A percentile compares a stretch with the other conserved stretches of the same genome.
Evolutionary conservation across 257 asterid species (phyloP).

Genomic region (Handroanthus guayacan): DNA sequence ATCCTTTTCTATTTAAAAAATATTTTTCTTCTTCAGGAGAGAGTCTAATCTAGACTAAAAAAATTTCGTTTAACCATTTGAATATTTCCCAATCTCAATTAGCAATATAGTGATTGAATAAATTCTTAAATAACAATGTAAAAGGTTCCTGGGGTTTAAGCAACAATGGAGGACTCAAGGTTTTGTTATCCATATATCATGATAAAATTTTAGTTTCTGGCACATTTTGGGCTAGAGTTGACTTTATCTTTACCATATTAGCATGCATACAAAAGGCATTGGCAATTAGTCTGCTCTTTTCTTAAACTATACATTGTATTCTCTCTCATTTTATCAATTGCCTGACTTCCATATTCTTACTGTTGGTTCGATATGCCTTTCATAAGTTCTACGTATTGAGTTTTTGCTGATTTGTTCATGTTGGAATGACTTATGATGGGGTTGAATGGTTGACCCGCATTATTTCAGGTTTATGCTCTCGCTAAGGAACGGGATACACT

Average conservation of each 20-base stretch:
- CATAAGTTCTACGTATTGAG: neutral
- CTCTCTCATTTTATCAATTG: slow-evolving; percentile 11
- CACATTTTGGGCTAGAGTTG: slow-evolving; percentile 25
- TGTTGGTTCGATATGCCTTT: slow-evolving; percentile 4
- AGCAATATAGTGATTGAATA: neutral
- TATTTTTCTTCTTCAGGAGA: too few relatives aligned
- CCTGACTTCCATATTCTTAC: slow-evolving; percentile 16
- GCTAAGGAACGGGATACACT: slow-evolving; percentile 88
- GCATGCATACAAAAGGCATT: slow-evolving; percentile 7
- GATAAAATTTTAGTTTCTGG: slow-evolving; percentile 13
- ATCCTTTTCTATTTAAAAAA: slow-evolving; percentile 5
- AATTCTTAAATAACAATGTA: neutral
- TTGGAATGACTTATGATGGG: slow-evolving; percentile 1
- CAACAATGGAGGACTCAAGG: neutral
- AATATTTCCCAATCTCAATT: neutral
- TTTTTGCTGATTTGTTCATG: slow-evolving; percentile 15
- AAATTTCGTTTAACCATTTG: neutral
- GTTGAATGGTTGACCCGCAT: slow-evolving; percentile 29
- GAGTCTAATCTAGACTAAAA: neutral
- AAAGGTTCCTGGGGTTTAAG: neutral
- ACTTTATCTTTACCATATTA: slow-evolving; percentile 24
- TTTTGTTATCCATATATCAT: slow-evolving; percentile 13
- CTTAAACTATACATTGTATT: neutral
- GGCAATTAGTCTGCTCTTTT: slow-evolving; percentile 3
- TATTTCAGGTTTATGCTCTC: slow-evolving; percentile 85